These are phyloP conservation scores for Osmanthus fragrans DNA, from an alignment of 257 asterid species.

Conservation along the genomic window DNA sequence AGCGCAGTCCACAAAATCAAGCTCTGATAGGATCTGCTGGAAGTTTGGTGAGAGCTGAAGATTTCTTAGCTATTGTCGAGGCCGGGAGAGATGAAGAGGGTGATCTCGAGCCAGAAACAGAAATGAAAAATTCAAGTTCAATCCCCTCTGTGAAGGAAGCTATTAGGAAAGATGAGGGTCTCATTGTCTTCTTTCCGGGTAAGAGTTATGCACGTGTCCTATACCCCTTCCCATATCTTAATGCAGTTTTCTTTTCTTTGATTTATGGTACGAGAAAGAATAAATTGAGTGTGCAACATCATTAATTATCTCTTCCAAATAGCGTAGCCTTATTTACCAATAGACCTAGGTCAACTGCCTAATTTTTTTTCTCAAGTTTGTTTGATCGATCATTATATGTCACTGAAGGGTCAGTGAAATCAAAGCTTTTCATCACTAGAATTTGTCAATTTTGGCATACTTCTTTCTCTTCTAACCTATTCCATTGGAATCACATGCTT, in stretches of 20 bases:
- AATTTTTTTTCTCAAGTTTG: neutral
- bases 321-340: neutral
- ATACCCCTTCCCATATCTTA: constrained; percentile 2
- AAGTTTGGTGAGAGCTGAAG: constrained; percentile 78
- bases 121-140: constrained; percentile 49
- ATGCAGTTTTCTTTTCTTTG: neutral
- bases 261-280: neutral
- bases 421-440: neutral
- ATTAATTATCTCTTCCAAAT: neutral
- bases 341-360: neutral
- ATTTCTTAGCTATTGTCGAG: constrained; percentile 73
- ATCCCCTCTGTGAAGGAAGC: constrained; percentile 54
- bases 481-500: neutral
- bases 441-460: neutral
- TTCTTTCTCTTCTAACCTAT: neutral
- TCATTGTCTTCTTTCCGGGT: constrained; percentile 97
- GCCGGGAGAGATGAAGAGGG: constrained; percentile 91
- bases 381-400: neutral
- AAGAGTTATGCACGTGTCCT: constrained; percentile 15
- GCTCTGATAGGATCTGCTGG: constrained; percentile 93
- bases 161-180: constrained; percentile 77
- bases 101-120: constrained; percentile 71
- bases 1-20: constrained; percentile 85
- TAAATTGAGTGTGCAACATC: neutral
- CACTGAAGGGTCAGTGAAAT: neutral